These are phyloP conservation scores for Pseudofabraea citricarpa DNA, from an alignment of 2,329 filamentous ascomycete species.

Conservation along the genomic window DNA sequence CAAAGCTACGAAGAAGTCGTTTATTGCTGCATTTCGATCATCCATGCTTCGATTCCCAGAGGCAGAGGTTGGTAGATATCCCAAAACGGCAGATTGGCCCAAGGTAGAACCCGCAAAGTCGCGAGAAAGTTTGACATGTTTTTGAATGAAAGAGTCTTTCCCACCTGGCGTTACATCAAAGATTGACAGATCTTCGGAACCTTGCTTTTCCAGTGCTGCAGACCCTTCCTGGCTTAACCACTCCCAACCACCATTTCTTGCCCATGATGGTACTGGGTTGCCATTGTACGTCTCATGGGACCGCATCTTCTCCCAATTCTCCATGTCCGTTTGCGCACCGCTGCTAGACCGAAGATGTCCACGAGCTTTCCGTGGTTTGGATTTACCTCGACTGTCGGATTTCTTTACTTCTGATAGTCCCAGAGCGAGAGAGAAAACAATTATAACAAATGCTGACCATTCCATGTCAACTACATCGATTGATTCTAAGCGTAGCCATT, in stretches of 20 bases:
- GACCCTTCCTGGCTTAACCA: constrained; percentile 59
- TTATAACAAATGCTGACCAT: constrained; percentile 64
- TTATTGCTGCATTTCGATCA: constrained; percentile 53
- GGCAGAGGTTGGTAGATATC: constrained; percentile 61
- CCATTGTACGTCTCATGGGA: constrained; percentile 33
- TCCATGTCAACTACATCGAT: constrained; percentile 49
- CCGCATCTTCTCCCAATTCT: constrained; percentile 43
- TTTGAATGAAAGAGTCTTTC: constrained; percentile 45
- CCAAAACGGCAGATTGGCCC: constrained; percentile 51
- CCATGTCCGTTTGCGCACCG: constrained; percentile 31
- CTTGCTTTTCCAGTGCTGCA: no score
- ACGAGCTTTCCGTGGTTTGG: constrained; percentile 27
- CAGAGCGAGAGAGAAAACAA: constrained; percentile 60
- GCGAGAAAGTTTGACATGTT: constrained; percentile 54
- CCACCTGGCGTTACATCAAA: constrained; percentile 34
- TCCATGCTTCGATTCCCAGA: constrained; percentile 44
- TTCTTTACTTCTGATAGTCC: no score
- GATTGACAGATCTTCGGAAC: constrained; percentile 13
- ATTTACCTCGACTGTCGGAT: constrained; percentile 44
- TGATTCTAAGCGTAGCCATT: constrained; percentile 56
- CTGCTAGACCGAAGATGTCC: constrained; percentile 44
- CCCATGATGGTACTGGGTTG: constrained; percentile 43
- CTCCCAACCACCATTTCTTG: constrained; percentile 62
- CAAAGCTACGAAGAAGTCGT: constrained; percentile 68
- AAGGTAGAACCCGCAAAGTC: constrained; percentile 58